A percentile compares a stretch with the other conserved stretches of the same genome.
These are phyloP conservation scores for Epicoccum nigrum DNA, from an alignment of 2,329 filamentous ascomycete species.

Conservation along the genomic window DNA sequence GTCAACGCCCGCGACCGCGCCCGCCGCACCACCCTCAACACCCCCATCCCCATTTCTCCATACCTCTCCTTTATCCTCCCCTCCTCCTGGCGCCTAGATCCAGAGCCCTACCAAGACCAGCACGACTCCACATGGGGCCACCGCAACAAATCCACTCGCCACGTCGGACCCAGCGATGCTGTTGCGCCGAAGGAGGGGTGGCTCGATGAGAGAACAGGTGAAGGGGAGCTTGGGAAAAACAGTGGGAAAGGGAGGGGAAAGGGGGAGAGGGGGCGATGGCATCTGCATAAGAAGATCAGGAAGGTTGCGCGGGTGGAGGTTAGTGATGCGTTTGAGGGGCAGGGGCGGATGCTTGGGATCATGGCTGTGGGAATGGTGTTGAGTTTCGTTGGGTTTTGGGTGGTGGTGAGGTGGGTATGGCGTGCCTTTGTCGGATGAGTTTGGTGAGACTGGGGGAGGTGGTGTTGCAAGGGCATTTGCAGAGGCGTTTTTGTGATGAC, in stretches of 20 bases:
- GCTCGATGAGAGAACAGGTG: constrained; percentile 3
- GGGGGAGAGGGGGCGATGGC: constrained; percentile 41
- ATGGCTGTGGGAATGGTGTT: constrained; percentile 49
- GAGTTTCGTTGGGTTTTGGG: constrained; percentile 22
- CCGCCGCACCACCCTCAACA: constrained; percentile 52
- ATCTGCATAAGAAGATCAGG: constrained; percentile 51
- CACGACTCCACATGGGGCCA: constrained; percentile 34
- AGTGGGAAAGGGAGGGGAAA: constrained; percentile 13
- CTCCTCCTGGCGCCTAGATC: constrained; percentile 43
- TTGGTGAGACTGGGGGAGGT: no score
- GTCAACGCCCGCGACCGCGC: constrained; percentile 64
- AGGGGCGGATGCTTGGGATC: constrained; percentile 59
- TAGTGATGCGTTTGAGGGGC: constrained; percentile 67
- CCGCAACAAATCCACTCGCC: constrained; percentile 16
- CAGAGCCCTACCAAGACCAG: constrained; percentile 54
- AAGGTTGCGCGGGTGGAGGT: constrained; percentile 68
- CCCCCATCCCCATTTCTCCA: constrained; percentile 23
- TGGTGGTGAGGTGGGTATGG: constrained; percentile 31
- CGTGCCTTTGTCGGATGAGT: constrained; percentile 4
- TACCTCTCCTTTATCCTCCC: constrained; percentile 31
- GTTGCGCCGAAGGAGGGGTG: constrained; percentile 19
- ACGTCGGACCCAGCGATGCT: constrained; percentile 32
- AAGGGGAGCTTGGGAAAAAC: neutral
- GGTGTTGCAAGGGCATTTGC: no score
- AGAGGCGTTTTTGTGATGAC: no score